Conservation (phyloP, 2,329 filamentous ascomycete species). For the Talaromyces piceae region DNA sequence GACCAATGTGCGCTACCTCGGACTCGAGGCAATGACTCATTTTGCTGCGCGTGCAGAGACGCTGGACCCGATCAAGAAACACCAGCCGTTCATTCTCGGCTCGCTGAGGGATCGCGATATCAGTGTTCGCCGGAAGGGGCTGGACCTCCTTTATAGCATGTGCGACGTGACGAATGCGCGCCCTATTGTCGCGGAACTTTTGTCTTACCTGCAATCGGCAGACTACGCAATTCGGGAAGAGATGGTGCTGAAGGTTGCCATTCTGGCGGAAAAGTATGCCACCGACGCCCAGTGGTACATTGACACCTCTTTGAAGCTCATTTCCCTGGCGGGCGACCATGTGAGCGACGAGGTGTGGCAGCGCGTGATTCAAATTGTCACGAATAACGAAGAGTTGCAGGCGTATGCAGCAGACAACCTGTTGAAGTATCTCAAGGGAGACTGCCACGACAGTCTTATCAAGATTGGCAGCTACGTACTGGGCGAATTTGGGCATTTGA, state of each 20-base stretch:
- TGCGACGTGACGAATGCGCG: slow-evolving; percentile 93
- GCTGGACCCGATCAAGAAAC: slow-evolving; percentile 93
- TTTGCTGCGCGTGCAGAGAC: slow-evolving; percentile 89
- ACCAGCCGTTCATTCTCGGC: slow-evolving; percentile 91
- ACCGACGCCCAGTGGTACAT: slow-evolving; percentile 99
- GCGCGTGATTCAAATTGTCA: slow-evolving; percentile 95
- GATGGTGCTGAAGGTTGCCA: slow-evolving; percentile 98
- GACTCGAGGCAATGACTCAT: slow-evolving; percentile 96
- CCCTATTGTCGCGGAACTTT: slow-evolving; percentile 83
- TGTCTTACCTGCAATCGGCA: slow-evolving; percentile 90
- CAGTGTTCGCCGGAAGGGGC: slow-evolving; percentile 87
- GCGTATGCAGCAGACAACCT: slow-evolving; percentile 93
- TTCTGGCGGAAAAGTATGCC: slow-evolving; percentile 95
- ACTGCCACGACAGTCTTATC: slow-evolving; percentile 93
- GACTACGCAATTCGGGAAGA: slow-evolving; percentile 98
- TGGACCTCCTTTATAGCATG: slow-evolving; percentile 98
- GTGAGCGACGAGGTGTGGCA: slow-evolving; percentile 99
- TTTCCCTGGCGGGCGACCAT: slow-evolving; percentile 95
- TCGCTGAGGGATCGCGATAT: slow-evolving; percentile 94
- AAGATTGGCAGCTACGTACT: slow-evolving; percentile 97
- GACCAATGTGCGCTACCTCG: slow-evolving; percentile 94
- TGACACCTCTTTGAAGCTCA: slow-evolving; percentile 87
- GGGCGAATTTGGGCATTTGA: slow-evolving; percentile 93
- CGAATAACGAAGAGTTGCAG: slow-evolving; percentile 97
- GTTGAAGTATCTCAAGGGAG: slow-evolving; percentile 81